phyloP scores from a whole-genome alignment of 768 basidiomycete genomes.

The Boletus tylopilopsis region DNA sequence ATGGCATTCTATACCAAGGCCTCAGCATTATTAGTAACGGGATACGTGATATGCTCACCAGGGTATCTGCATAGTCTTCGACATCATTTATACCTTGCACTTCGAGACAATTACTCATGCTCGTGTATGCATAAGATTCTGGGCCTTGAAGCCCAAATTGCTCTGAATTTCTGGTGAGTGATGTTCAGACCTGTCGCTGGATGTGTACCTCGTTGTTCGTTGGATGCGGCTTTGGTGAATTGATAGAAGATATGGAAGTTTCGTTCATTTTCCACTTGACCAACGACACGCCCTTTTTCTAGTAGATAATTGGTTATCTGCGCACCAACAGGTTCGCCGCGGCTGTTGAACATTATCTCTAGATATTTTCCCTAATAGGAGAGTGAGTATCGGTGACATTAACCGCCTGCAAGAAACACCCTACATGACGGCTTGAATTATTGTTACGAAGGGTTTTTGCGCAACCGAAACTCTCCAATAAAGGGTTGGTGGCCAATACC shows the following conservation, averaged over 20 bases:
- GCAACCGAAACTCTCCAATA: conserved; percentile 97
- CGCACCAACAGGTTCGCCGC: conserved; percentile 93
- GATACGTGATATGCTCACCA: conserved; percentile 47
- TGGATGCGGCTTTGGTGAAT: conserved; percentile 92
- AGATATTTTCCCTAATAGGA: conserved; percentile 88
- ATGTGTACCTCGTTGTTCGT: conserved; percentile 77
- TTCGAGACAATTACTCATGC: conserved; percentile 85
- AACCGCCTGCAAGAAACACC: conserved; percentile 29
- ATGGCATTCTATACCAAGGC: conserved; percentile 72
- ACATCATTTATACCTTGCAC: conserved; percentile 90
- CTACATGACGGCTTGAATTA: conserved; percentile 95
- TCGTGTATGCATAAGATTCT: conserved; percentile 92
- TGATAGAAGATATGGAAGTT: conserved; percentile 99
- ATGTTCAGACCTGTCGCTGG: neutral
- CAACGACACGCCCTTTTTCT: conserved; percentile 95
- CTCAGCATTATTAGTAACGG: conserved; percentile 4
- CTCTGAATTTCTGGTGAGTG: conserved; percentile 48
- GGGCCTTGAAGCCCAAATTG: conserved; percentile 94
- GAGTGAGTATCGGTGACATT: conserved; percentile 4
- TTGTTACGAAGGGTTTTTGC: conserved; percentile 99
- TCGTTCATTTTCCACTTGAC: conserved; percentile 93
- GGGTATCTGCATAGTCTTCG: conserved; percentile 83
- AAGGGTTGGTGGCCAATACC: conserved; percentile 97
- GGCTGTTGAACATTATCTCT: conserved; percentile 96
- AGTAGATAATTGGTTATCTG: conserved; percentile 98